A percentile compares a stretch with the other conserved stretches of the same genome.
These are phyloP conservation scores for Drosera capensis DNA, from an alignment of 148 eudicot genomes.

Conservation along the genomic window DNA sequence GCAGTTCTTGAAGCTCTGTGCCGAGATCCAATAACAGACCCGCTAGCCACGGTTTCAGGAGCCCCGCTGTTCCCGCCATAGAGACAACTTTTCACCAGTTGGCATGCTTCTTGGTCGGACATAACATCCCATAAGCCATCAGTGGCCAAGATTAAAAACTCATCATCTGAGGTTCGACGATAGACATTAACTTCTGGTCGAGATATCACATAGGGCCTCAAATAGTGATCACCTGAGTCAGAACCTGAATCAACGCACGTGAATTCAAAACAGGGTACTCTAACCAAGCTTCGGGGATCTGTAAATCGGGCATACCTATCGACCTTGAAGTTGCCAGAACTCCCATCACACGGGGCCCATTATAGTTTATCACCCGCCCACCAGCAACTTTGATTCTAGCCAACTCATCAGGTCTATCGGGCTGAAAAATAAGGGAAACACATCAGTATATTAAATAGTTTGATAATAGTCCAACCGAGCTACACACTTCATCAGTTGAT, in stretches of 20 bases:
- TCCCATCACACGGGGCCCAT: slow-evolving; percentile 20
- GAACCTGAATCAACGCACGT: not conserved
- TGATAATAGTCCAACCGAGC: no score
- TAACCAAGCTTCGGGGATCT: not conserved
- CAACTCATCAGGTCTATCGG: slow-evolving; percentile 24
- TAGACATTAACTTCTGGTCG: not conserved
- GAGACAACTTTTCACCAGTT: not conserved
- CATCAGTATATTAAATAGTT: not conserved
- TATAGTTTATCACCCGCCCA: slow-evolving; percentile 23
- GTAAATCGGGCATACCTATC: slow-evolving; percentile 17
- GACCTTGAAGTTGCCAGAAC: no score
- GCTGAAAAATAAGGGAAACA: slow-evolving; percentile 8
- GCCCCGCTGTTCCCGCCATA: not conserved
- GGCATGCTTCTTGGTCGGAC: not conserved
- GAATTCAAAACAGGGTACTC: not conserved
- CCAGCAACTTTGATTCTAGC: slow-evolving; percentile 25
- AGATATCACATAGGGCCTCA: not conserved
- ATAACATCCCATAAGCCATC: not conserved
- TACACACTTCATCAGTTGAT: no score
- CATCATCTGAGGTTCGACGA: not conserved
- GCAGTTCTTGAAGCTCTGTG: slow-evolving; percentile 26
- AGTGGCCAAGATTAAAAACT: not conserved
- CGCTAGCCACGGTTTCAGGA: not conserved
- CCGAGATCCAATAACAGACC: no score
- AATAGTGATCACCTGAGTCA: not conserved